These are phyloP conservation scores for Globisporangium cylindrosporum DNA, from an alignment of 352 stramenopile species.

Conservation along the genomic window DNA sequence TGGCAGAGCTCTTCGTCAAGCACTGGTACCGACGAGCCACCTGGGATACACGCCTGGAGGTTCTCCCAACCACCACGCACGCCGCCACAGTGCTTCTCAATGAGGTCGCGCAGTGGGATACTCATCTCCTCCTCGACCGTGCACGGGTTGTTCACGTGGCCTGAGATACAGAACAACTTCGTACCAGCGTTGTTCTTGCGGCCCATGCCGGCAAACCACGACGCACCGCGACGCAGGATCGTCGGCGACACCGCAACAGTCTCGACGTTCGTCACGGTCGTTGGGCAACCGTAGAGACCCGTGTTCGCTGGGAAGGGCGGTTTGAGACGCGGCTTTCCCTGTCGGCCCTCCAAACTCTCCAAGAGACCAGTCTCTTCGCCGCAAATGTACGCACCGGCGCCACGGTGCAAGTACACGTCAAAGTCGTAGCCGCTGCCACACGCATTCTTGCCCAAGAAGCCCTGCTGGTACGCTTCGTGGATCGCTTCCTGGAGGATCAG, in stretches of 20 bases:
- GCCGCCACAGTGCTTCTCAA: constrained; percentile 98
- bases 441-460: constrained; percentile 96
- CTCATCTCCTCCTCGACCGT: constrained; percentile 99
- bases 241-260: constrained; percentile 97
- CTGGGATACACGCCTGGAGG: constrained; percentile 97
- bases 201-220: constrained; percentile 96
- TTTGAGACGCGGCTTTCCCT: constrained; percentile 98
- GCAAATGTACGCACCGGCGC: constrained; percentile 99
- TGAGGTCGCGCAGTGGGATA: constrained; percentile 97
- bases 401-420: constrained; percentile 99
- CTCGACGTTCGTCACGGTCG: constrained; percentile 99
- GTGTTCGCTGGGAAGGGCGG: constrained; percentile 99
- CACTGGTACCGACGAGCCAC: constrained; percentile 95
- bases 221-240: constrained; percentile 95
- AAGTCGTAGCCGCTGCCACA: constrained; percentile 99
- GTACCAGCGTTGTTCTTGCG: constrained; percentile 98
- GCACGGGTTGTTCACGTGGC: constrained; percentile 99
- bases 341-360: constrained; percentile 96
- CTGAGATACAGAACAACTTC: constrained; percentile 99
- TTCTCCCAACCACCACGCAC: constrained; percentile 99
- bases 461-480: constrained; percentile 97
- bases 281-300: constrained; percentile 98
- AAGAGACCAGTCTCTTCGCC: constrained; percentile 99
- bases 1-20: constrained; percentile 92
- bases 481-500: constrained; percentile 98